Conservation (phyloP, 768 basidiomycete genomes). For the Tylopilus rubrobrunneus region DNA sequence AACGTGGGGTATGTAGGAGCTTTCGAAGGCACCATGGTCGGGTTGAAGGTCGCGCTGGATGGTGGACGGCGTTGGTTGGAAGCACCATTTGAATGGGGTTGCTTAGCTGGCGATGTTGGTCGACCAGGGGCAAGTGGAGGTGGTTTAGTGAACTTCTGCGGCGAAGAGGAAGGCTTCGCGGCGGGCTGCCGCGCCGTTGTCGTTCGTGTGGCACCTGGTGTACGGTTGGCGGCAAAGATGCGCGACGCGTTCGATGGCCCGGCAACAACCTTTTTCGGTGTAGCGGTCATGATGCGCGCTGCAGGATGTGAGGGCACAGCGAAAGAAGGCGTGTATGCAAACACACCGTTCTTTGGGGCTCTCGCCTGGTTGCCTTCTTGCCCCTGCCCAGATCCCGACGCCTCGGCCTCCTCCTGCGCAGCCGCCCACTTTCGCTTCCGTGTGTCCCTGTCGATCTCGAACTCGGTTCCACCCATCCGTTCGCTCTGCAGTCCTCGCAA, state of each 20-base stretch:
- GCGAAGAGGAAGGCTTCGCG: conserved; percentile 33
- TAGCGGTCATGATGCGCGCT: conserved; percentile 46
- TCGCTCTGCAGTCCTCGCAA: conserved; percentile 67
- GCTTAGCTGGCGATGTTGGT: conserved; percentile 55
- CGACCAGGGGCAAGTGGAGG: conserved; percentile 29
- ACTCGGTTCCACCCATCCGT: conserved; percentile 46
- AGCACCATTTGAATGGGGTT: conserved; percentile 5
- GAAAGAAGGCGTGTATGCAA: not conserved
- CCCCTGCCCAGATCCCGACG: conserved; percentile 30
- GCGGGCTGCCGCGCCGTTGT: conserved; percentile 26
- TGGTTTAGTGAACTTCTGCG: conserved; percentile 30
- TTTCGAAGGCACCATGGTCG: conserved; percentile 47
- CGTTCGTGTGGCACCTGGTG: conserved; percentile 36
- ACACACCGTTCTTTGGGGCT: conserved; percentile 56
- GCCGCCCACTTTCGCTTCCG: conserved; percentile 78
- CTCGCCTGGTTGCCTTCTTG: conserved; percentile 28
- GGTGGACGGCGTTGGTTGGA: conserved; percentile 38
- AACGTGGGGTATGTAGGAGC: conserved; percentile 42
- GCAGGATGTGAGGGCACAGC: not conserved
- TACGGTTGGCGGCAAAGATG: conserved; percentile 38
- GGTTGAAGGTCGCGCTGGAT: conserved; percentile 69
- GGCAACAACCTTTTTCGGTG: conserved; percentile 47
- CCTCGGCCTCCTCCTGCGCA: conserved; percentile 50
- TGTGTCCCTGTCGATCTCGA: conserved; percentile 62
- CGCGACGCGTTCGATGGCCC: conserved; percentile 46